These are phyloP conservation scores for Mortierella sp. DNA, from an alignment of 371 early-diverging fungal genomes.

Conservation along the genomic window DNA sequence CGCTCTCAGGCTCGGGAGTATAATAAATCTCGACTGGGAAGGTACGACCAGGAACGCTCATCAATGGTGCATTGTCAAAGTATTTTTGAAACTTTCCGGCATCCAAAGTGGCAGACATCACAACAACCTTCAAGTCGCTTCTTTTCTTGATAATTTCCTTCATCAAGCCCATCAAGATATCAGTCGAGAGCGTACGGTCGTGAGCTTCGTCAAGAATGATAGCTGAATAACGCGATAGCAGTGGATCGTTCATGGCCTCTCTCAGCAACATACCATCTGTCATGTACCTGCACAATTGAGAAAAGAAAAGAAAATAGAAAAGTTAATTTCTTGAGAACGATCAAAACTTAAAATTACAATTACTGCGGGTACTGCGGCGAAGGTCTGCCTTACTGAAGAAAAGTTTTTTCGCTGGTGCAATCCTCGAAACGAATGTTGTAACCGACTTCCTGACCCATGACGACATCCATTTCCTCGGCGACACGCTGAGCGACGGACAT, in stretches of 20 bases:
- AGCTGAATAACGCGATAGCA: conserved; percentile 86
- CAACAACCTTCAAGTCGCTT: conserved; percentile 86
- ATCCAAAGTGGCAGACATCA: conserved; percentile 98
- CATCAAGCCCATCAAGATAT: conserved; percentile 96
- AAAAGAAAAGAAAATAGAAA: not conserved
- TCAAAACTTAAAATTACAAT: not conserved
- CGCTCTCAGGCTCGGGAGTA: conserved; percentile 85
- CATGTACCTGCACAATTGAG: conserved; percentile 70
- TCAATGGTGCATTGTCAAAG: conserved; percentile 75
- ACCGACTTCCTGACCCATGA: conserved; percentile 93
- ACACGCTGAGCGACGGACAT: conserved; percentile 98
- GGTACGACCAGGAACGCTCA: conserved; percentile 92
- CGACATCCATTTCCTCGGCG: conserved; percentile 93
- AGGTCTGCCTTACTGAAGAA: conserved; percentile 76
- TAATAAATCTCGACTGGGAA: conserved; percentile 92
- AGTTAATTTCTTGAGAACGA: not conserved
- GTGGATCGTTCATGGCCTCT: conserved; percentile 97
- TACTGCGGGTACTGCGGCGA: conserved; percentile 31
- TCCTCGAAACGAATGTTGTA: conserved; percentile 99
- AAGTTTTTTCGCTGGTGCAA: conserved; percentile 83
- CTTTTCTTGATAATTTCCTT: conserved; percentile 81
- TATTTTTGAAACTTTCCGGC: conserved; percentile 93
- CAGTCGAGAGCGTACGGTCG: conserved; percentile 96
- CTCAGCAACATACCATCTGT: conserved; percentile 99
- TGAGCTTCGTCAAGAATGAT: conserved; percentile 99